Conservation (phyloP, 2,329 filamentous ascomycete species). For the Trichoderma lentiforme region DNA sequence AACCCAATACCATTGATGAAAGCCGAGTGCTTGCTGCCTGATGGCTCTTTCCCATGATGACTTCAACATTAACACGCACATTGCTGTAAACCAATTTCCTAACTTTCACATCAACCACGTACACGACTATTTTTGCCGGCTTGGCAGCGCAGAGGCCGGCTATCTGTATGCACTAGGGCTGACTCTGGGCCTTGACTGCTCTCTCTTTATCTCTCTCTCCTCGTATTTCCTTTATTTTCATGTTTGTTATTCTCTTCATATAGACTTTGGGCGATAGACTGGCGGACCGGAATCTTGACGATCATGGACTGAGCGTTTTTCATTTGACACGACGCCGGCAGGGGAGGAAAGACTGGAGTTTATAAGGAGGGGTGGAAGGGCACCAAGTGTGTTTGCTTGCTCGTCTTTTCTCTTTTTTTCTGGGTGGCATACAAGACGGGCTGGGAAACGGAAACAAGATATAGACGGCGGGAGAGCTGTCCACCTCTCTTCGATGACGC, state of each 20-base stretch:
- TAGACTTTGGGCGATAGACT: constrained; percentile 20
- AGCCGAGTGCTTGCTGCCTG: background rate
- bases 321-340: constrained; percentile 1
- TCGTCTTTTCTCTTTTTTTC: background rate
- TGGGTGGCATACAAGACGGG: constrained; percentile 1
- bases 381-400: constrained; percentile 13
- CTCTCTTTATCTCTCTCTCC: background rate
- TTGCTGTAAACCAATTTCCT: background rate
- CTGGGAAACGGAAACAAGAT: constrained; percentile 6
- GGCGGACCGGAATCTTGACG: constrained; percentile 17
- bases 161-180: background rate
- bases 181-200: background rate
- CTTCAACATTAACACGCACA: constrained; percentile 19
- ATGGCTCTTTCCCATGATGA: background rate
- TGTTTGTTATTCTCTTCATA: background rate
- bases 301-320: constrained; percentile 18
- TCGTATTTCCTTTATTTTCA: background rate
- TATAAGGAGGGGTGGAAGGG: background rate
- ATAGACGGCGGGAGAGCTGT: constrained; percentile 16
- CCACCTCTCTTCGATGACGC: constrained; percentile 10
- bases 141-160: background rate
- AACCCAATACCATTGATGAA: constrained; percentile 17
- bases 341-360: constrained; percentile 18
- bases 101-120: background rate
- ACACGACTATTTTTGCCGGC: constrained; percentile 2